Evolutionary conservation across 83 land plant genomes (phyloP).

Genomic region (Isoetes engelmannii): DNA sequence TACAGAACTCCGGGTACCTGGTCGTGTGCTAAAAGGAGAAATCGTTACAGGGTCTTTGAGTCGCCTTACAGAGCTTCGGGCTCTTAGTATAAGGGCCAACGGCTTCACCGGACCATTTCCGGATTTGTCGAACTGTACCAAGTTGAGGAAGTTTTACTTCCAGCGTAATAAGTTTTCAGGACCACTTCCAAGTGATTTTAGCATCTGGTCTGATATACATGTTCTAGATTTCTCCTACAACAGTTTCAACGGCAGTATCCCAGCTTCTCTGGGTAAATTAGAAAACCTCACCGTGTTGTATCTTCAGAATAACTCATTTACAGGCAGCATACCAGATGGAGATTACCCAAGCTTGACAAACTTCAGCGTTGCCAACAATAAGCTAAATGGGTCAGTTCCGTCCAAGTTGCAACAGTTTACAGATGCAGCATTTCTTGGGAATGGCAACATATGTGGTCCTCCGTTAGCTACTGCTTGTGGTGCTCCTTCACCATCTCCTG

Average conservation of each 20-base stretch:
- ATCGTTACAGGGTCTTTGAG: constrained; percentile 57
- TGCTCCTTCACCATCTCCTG: background rate
- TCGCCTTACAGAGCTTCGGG: constrained; percentile 51
- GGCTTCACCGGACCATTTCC: constrained; percentile 64
- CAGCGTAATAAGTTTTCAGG: constrained; percentile 66
- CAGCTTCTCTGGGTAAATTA: constrained; percentile 51
- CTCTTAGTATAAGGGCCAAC: constrained; percentile 63
- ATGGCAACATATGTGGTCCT: constrained; percentile 55
- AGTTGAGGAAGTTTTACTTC: constrained; percentile 58
- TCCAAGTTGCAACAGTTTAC: constrained; percentile 37
- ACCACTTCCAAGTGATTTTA: constrained; percentile 42
- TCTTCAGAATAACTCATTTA: constrained; percentile 55
- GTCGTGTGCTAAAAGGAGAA: constrained; percentile 56
- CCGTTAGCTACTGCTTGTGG: constrained; percentile 44
- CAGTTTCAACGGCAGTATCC: constrained; percentile 59
- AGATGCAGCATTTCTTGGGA: constrained; percentile 45
- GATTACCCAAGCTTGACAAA: constrained; percentile 16
- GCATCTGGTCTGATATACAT: constrained; percentile 38
- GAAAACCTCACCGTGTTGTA: constrained; percentile 42
- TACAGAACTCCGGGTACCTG: constrained; percentile 59
- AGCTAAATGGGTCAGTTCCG: constrained; percentile 68
- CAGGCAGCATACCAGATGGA: constrained; percentile 64
- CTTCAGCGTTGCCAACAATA: constrained; percentile 75
- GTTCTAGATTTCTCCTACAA: constrained; percentile 67
- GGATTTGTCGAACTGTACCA: constrained; percentile 47